phyloP scores from a whole-genome alignment of 2,329 filamentous ascomycete species.

The Sclerotinia borealis region DNA sequence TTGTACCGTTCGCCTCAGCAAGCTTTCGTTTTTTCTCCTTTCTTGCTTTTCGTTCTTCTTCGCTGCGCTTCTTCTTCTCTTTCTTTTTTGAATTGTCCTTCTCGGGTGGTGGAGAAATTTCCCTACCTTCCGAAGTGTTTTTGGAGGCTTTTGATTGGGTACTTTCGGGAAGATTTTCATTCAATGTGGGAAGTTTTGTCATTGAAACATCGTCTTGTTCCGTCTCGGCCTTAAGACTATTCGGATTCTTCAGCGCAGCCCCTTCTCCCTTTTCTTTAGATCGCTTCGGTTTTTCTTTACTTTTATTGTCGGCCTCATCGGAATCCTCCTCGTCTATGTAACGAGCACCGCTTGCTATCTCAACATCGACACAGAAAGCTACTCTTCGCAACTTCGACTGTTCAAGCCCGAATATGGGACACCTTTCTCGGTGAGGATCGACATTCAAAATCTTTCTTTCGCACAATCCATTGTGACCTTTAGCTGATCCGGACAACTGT shows the following conservation, averaged over 20 bases:
- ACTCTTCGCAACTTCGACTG: slow-evolving; percentile 78
- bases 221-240: slow-evolving; percentile 53
- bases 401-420: slow-evolving; percentile 71
- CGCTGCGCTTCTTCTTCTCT: slow-evolving; percentile 93
- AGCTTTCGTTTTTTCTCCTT: slow-evolving; percentile 82
- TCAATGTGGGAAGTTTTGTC: slow-evolving; percentile 28
- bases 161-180: slow-evolving; percentile 38
- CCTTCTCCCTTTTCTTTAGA: slow-evolving; percentile 66
- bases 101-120: slow-evolving; percentile 22
- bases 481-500: slow-evolving; percentile 34
- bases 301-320: slow-evolving; percentile 41
- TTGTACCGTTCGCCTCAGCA: slow-evolving; percentile 79
- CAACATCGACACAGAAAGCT: slow-evolving; percentile 93
- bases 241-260: slow-evolving; percentile 63
- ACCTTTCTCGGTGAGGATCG: slow-evolving; percentile 72
- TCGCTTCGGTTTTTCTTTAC: slow-evolving; percentile 57
- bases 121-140: slow-evolving; percentile 1
- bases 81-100: slow-evolving; percentile 62
- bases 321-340: slow-evolving; percentile 63
- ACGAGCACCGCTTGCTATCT: slow-evolving; percentile 82
- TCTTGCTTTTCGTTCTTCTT: slow-evolving; percentile 85
- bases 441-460: slow-evolving; percentile 80
- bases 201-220: slow-evolving; percentile 41
- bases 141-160: slow-evolving; percentile 34
- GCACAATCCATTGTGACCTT: slow-evolving; percentile 63